Evolutionary conservation across 2,329 filamentous ascomycete genomes (phyloP).

Genomic region (Xylariaceae sp.): DNA sequence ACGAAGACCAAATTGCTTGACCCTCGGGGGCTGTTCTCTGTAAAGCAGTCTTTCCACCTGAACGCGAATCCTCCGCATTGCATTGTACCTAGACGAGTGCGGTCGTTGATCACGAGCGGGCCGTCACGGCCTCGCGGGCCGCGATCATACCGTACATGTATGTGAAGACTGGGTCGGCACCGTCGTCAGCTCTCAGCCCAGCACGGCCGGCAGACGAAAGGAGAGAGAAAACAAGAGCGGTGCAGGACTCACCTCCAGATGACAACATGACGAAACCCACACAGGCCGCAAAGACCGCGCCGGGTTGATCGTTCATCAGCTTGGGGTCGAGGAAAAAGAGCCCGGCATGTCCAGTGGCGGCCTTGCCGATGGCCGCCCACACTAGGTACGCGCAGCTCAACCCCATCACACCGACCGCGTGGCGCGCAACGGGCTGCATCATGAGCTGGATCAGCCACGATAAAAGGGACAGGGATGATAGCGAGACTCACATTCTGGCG

Average conservation of each 20-base stretch:
- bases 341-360: conserved; percentile 36
- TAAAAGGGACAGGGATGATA: not conserved
- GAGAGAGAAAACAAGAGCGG: not conserved
- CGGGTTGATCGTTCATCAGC: conserved; percentile 32
- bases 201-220: not conserved
- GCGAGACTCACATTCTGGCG: conserved; percentile 35
- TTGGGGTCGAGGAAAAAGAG: conserved; percentile 45
- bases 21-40: no score
- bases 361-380: conserved; percentile 41
- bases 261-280: conserved; percentile 37
- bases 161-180: conserved; percentile 32
- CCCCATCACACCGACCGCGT: conserved; percentile 34
- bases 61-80: no score
- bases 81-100: no score
- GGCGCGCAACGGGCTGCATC: conserved; percentile 35
- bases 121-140: conserved; percentile 36
- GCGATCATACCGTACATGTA: conserved; percentile 42
- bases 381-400: conserved; percentile 38
- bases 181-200: conserved; percentile 11
- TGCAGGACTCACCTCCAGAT: conserved; percentile 34
- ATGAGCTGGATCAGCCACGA: conserved; percentile 3
- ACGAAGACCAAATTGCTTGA: no score
- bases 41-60: no score
- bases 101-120: no score
- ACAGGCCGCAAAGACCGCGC: conserved; percentile 36